Evolutionary conservation across 352 stramenopile genomes (phyloP).

Genomic region (Globisporangium paddicum): DNA sequence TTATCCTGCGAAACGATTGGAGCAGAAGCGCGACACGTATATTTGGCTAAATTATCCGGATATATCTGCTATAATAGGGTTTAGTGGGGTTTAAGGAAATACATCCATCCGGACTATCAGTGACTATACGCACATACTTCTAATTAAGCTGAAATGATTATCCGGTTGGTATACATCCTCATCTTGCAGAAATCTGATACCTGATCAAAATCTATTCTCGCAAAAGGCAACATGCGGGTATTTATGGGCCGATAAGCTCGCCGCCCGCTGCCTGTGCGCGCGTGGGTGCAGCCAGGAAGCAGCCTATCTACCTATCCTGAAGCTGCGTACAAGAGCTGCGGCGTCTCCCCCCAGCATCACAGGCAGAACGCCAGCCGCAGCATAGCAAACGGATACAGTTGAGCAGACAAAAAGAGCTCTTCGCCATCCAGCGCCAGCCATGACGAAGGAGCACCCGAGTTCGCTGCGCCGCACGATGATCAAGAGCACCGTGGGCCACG

Average conservation of each 20-base stretch:
- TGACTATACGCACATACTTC: neutral
- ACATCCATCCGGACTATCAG: neutral
- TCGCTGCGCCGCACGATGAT: conserved; percentile 77
- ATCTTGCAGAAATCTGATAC: neutral
- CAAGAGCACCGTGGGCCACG: conserved; percentile 68
- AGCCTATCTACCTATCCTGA: neutral
- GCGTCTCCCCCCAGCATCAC: neutral
- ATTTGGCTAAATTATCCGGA: neutral
- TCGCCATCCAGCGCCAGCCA: neutral
- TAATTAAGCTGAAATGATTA: neutral
- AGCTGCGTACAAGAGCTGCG: neutral
- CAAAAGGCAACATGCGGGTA: neutral
- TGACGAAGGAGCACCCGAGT: conserved; percentile 28
- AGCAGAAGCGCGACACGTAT: conserved; percentile 17
- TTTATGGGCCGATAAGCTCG: conserved; percentile 2
- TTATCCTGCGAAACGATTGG: conserved; percentile 26
- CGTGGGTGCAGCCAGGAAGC: neutral
- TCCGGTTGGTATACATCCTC: neutral
- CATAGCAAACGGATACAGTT: conserved; percentile 22
- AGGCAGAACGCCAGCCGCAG: neutral
- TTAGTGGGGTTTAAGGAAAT: too few relatives aligned
- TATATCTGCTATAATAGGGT: too few relatives aligned
- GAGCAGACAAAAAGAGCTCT: neutral
- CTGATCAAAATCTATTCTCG: conserved; percentile 2
- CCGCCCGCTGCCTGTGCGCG: neutral